Evolutionary conservation across 164 flowering plant species (phyloP).

Genomic region (Kalanchoe fedtschenkoi): DNA sequence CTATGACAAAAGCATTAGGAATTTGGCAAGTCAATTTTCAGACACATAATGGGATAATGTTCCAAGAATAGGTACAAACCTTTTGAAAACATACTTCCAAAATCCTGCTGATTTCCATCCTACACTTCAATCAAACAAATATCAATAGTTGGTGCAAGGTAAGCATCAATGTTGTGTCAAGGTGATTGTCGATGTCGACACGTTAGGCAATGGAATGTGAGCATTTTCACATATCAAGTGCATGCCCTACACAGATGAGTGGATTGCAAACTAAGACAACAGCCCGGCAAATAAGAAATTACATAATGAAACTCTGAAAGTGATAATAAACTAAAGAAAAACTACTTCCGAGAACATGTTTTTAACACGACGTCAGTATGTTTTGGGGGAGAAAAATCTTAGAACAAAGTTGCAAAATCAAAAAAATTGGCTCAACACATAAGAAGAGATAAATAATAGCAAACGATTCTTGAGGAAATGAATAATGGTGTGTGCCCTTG

Average conservation of each 20-base stretch:
- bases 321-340: too few species aligned
- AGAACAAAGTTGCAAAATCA: neutral
- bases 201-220: neutral
- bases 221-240: neutral
- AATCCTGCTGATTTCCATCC: neutral
- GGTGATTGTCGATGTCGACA: neutral
- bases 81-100: neutral
- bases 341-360: too few species aligned
- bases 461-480: neutral
- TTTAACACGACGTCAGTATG: neutral
- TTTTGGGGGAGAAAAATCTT: neutral
- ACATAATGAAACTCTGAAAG: too few species aligned
- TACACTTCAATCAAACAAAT: too few species aligned
- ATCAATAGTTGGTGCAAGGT: too few species aligned
- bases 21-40: too few species aligned
- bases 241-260: neutral
- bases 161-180: slow-evolving; percentile 1
- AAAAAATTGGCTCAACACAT: neutral
- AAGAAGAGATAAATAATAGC: neutral
- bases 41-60: neutral
- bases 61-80: neutral
- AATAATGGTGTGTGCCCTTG: neutral
- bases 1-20: too few species aligned
- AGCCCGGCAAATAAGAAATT: too few species aligned
- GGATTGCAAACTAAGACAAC: too few species aligned